Evolutionary conservation across 805 yeast species (phyloP).

Genomic region (Candida peoriensis): DNA sequence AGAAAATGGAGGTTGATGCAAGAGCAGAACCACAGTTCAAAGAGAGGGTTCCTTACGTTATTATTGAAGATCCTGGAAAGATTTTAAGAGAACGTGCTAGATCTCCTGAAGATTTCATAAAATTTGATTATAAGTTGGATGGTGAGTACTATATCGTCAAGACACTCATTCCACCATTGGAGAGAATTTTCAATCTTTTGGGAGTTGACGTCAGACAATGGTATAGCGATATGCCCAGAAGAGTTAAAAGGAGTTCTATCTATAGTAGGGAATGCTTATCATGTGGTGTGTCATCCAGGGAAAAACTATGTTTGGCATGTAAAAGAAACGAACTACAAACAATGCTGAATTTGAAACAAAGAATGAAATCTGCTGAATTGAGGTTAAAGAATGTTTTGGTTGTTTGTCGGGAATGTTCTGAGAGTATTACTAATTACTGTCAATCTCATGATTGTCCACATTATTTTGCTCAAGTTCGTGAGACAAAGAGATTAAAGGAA

Average conservation of each 20-base stretch:
- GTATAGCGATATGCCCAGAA: conserved; percentile 65
- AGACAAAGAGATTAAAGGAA: conserved; percentile 26
- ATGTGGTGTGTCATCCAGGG: conserved; percentile 15
- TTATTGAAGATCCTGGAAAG: conserved; percentile 53
- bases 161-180: conserved; percentile 85
- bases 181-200: conserved; percentile 70
- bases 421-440: conserved; percentile 40
- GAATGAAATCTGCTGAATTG: conserved; percentile 23
- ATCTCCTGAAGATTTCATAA: conserved; percentile 70
- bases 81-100: conserved; percentile 72
- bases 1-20: conserved; percentile 56
- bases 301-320: conserved; percentile 32
- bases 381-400: conserved; percentile 25
- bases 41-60: conserved; percentile 86
- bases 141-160: conserved; percentile 80
- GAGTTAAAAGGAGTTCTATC: conserved; percentile 23
- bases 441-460: conserved; percentile 61
- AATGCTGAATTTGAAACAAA: conserved; percentile 27
- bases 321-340: conserved; percentile 31
- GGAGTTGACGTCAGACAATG: conserved; percentile 79
- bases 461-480: conserved; percentile 49
- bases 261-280: conserved; percentile 22
- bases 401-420: conserved; percentile 35
- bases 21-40: conserved; percentile 80
- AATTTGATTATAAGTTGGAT: conserved; percentile 49